phyloP scores from a whole-genome alignment of 1,139 yeast genomes.

The Debaryomyces coudertii region DNA sequence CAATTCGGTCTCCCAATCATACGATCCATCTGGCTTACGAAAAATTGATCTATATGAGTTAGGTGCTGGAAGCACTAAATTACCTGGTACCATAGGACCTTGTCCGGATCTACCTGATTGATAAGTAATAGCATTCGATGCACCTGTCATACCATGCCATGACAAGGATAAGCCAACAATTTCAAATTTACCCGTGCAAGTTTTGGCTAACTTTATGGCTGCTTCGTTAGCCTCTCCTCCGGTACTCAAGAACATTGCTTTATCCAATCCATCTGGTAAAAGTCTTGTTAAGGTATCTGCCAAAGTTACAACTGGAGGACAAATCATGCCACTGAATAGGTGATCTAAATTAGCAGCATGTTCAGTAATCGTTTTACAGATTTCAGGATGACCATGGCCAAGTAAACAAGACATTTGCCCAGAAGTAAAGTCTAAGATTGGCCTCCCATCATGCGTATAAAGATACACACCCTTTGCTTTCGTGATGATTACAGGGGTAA shows the following conservation, averaged over 20 bases:
- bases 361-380: constrained; percentile 18
- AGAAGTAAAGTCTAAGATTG: constrained; percentile 25
- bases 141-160: constrained; percentile 30
- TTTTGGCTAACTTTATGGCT: constrained; percentile 24
- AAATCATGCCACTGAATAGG: constrained; percentile 24
- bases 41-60: constrained; percentile 25
- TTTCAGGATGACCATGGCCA: constrained; percentile 25
- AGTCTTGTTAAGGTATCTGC: constrained; percentile 21
- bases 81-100: constrained; percentile 26
- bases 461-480: constrained; percentile 17
- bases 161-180: constrained; percentile 26
- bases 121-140: constrained; percentile 23
- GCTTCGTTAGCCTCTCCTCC: constrained; percentile 19
- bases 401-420: constrained; percentile 24
- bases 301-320: constrained; percentile 24
- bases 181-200: constrained; percentile 22
- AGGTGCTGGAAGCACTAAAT: constrained; percentile 25
- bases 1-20: constrained; percentile 27
- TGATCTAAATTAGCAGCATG: constrained; percentile 23
- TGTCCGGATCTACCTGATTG: constrained; percentile 25
- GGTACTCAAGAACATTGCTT: constrained; percentile 23
- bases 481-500: constrained; percentile 2
- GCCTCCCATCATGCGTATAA: constrained; percentile 19
- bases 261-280: constrained; percentile 23
- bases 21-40: constrained; percentile 23